Evolutionary conservation across 2,329 filamentous ascomycete genomes (phyloP).

Genomic region (Phialophora chinensis): DNA sequence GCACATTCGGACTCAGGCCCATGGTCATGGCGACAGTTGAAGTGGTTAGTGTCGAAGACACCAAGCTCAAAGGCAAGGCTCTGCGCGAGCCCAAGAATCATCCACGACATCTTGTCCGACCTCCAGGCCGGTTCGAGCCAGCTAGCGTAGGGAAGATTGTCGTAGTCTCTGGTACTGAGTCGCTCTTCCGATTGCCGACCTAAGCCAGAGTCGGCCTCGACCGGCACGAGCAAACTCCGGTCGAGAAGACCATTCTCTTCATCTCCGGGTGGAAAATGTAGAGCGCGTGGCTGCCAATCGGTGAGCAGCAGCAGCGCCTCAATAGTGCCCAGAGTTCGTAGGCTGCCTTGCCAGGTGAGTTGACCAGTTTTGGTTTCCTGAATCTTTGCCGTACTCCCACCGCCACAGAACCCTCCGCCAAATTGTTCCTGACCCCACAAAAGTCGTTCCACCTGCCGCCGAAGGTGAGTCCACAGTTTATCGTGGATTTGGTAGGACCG

Average conservation of each 20-base stretch:
- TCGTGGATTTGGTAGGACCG: constrained; percentile 92
- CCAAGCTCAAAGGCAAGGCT: constrained; percentile 75
- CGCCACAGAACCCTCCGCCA: constrained; percentile 82
- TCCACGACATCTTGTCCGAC: constrained; percentile 67
- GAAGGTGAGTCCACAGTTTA: constrained; percentile 91
- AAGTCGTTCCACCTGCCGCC: constrained; percentile 92
- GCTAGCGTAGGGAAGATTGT: constrained; percentile 74
- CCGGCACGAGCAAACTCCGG: constrained; percentile 71
- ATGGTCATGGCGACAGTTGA: constrained; percentile 54
- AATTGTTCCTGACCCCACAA: constrained; percentile 97
- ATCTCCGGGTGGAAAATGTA: constrained; percentile 84
- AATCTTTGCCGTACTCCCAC: constrained; percentile 64
- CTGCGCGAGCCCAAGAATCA: constrained; percentile 61
- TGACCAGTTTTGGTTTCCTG: constrained; percentile 69
- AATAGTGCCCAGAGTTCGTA: constrained; percentile 89
- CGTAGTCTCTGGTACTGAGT: constrained; percentile 49
- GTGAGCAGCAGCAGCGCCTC: constrained; percentile 93
- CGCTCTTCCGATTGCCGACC: constrained; percentile 43
- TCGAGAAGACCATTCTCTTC: constrained; percentile 68
- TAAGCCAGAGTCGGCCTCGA: constrained; percentile 51
- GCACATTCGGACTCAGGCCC: constrained; percentile 71
- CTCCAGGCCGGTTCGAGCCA: constrained; percentile 97
- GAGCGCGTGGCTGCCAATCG: constrained; percentile 93
- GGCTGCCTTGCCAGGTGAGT: constrained; percentile 68
- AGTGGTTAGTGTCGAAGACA: constrained; percentile 77